Evolutionary conservation across 495 filamentous ascomycete species (phyloP), one percentile per base, ranked within the genome.

Genomic region (Lichenothelia convexa): DNA sequence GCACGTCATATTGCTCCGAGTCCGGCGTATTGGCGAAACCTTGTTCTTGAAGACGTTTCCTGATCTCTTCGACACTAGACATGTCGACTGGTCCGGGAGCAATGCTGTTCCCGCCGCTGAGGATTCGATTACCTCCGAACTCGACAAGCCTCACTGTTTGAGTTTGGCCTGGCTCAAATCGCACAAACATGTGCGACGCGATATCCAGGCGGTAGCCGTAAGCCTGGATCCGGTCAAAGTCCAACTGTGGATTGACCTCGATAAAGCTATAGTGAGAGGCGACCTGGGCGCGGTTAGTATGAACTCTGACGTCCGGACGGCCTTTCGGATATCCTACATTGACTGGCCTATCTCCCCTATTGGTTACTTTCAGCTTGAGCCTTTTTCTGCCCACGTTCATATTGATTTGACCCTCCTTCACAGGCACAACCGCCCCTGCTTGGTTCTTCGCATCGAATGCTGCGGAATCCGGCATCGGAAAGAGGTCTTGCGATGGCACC

Each of bases 221-320:
- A 1, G 86, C 67, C 33, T 71, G 70, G 20, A 71, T 54, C n/a
- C 89, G 80, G 55, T 97, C 89, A 54, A 97, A 97, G 49, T 81
- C 72, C 37, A 97, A 63, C 55, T 78, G 71, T 16, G 87, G 81
- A 52, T 97, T 97, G 17, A 73, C 78, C 62, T 97, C 89, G 48
- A 94, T 70, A 54, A 97, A 84, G 58, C 94, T 85, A 57, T 95
- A 97, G 55, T 97, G 89, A 38, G 82, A 92, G 15, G 91, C 89
- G 43, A 86, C 66, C 72, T 79, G 26, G 3, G 11, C 18, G 33
- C 5, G 22, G 15, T 36, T 11, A 26, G 13, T 17, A 30, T 30
- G 27, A 8, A 7, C 11, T 16, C 11, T 3, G 13, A 18, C 1
- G 19, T 18, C 30, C 24, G 35, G 27, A n/a, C 21, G 21, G 18